Conservation (phyloP, 352 stramenopile species). For the Pythium sp. region DNA sequence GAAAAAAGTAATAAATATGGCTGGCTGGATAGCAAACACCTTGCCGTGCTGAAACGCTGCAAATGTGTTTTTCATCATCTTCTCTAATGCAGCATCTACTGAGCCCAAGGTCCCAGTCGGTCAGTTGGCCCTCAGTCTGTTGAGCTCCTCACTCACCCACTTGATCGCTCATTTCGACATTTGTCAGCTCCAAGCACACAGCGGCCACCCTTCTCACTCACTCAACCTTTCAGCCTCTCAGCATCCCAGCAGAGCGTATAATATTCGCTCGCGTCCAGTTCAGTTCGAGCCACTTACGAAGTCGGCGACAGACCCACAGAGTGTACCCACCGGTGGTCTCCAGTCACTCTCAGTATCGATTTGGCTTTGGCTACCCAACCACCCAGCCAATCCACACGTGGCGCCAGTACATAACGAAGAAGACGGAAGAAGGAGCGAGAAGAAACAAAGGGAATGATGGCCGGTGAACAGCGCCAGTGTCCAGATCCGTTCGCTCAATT, state of each 20-base stretch:
- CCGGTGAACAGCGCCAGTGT: no score
- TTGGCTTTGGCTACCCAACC: background rate
- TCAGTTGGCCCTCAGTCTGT: background rate
- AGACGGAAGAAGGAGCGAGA: background rate
- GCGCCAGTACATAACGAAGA: background rate
- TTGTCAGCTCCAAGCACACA: background rate
- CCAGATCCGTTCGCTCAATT: constrained; percentile 7
- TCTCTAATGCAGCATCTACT: background rate
- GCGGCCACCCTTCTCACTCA: background rate
- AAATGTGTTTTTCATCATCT: background rate
- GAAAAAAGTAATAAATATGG: background rate
- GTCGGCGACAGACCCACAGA: background rate
- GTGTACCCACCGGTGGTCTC: constrained; percentile 2
- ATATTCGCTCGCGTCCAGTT: background rate
- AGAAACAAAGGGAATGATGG: background rate
- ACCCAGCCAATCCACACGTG: background rate
- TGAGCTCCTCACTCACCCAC: constrained; percentile 2
- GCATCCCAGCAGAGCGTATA: background rate
- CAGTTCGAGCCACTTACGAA: background rate
- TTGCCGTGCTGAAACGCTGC: background rate
- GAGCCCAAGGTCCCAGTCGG: background rate
- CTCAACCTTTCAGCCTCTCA: no score
- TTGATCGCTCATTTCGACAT: constrained; percentile 12
- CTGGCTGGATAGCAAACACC: background rate
- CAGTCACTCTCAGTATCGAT: background rate